Conservation (phyloP, 306 rosid species). For the Cucurbita pepo region DNA sequence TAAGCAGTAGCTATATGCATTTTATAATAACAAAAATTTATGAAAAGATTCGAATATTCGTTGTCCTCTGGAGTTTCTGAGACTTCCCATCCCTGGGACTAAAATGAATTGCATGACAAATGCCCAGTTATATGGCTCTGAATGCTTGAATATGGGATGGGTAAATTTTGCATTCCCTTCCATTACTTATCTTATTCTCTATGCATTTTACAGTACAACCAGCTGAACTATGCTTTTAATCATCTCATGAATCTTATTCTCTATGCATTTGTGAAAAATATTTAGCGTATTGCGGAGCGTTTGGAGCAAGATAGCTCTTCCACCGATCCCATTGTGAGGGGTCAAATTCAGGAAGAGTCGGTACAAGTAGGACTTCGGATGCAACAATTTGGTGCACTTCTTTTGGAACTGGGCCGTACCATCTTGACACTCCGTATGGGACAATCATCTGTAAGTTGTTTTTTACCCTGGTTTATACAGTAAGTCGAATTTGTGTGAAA, state of each 20-base stretch:
- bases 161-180: neutral
- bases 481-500: neutral
- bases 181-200: neutral
- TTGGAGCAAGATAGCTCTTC: constrained; percentile 66
- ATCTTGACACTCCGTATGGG: constrained; percentile 85
- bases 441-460: constrained; percentile 58
- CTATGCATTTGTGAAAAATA: constrained; percentile 27
- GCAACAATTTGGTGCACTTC: constrained; percentile 85
- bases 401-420: constrained; percentile 97
- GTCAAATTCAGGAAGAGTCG: constrained; percentile 70
- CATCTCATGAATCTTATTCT: constrained; percentile 5
- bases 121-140: neutral
- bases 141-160: neutral
- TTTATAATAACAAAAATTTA: too few species aligned
- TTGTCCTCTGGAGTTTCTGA: too few species aligned
- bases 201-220: neutral
- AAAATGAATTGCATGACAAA: neutral
- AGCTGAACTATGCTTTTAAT: neutral
- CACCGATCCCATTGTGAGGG: constrained; percentile 37
- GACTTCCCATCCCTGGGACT: too few species aligned
- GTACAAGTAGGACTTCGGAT: constrained; percentile 58
- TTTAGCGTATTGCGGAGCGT: constrained; percentile 83
- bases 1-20: too few species aligned
- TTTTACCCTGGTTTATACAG: constrained; percentile 2
- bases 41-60: too few species aligned